Evolutionary conservation across 345 rosid genomes (phyloP), one percentile per base, ranked within the genome.

Genomic region (Eucalyptus melliodora): DNA sequence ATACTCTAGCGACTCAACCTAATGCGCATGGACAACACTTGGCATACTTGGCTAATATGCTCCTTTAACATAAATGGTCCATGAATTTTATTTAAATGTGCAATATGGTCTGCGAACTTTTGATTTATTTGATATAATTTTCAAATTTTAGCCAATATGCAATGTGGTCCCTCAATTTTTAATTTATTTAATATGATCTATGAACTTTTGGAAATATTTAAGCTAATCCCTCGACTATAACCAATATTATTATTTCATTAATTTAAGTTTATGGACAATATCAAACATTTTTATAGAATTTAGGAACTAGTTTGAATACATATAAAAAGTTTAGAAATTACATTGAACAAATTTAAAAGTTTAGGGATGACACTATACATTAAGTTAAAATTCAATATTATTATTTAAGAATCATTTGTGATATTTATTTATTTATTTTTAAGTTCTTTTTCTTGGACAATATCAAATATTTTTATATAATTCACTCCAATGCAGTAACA

Each of bases 251-350:
- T 56, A 56, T 56, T 56, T 3, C 14, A 56, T 56, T 56, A 56
- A 56, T 56, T 56, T 24, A 24, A 56, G 6, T 56, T 56, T 26
- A 24, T 4, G 3, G 30, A 24, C 1, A 56, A 56, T 4, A 23
- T 24, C 4, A 2, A 23, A 56, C 0, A 10, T 2, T 24, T 56
- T 56, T 10, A 24, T 9, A 56, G 24, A 56, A 1, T 56, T 24
- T 0, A 4, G 0, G 30, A 2, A 8, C 6, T 56, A 9, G 3
- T 56, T 56, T 56, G 0, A 56, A 24, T 6, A 10, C 4, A 4
- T 56, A 23, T 1, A 9, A 56, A 56, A 56, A 56, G 3, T 56
- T 56, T 56, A 56, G 5, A 17, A 12, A 9, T 0, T 24, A 4
- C 6, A 10, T 56, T 1, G 3, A 56, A 56, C 6, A 4, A 56